Evolutionary conservation across 2,329 filamentous ascomycete species (phyloP).

Genomic region (Sporothrix mexicana): DNA sequence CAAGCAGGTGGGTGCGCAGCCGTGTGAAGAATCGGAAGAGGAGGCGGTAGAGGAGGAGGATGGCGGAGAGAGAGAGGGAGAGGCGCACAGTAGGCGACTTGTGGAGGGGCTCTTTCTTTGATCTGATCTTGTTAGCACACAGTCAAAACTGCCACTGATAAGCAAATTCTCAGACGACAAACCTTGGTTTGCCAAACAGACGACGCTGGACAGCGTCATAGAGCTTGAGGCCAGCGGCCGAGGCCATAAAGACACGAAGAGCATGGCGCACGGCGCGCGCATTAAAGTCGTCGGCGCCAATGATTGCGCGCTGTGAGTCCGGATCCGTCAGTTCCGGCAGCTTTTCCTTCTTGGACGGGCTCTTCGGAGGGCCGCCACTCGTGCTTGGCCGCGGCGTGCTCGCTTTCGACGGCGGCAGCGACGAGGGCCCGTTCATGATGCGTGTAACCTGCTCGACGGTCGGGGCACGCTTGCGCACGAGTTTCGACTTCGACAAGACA

Average conservation of each 20-base stretch:
- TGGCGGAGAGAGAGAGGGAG: conserved; percentile 80
- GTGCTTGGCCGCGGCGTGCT: conserved; percentile 36
- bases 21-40: conserved; percentile 88
- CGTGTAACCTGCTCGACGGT: conserved; percentile 61
- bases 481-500: conserved; percentile 73
- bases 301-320: conserved; percentile 27
- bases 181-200: conserved; percentile 52
- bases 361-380: conserved; percentile 12
- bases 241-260: conserved; percentile 70
- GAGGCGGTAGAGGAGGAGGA: conserved; percentile 82
- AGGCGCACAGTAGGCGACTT: conserved; percentile 75
- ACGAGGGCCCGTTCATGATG: conserved; percentile 54
- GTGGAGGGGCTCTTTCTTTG: conserved; percentile 60
- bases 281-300: conserved; percentile 68
- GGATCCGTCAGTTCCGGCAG: conserved; percentile 32
- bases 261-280: conserved; percentile 72
- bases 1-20: conserved; percentile 77
- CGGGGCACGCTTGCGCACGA: conserved; percentile 61
- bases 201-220: conserved; percentile 60
- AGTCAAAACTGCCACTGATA: neutral
- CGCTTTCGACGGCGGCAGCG: conserved; percentile 28
- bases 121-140: neutral
- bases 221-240: conserved; percentile 67
- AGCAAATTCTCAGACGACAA: conserved; percentile 39
- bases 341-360: conserved; percentile 42